A percentile compares a stretch with the other conserved stretches of the same genome.
Evolutionary conservation across 345 rosid species (phyloP).

Genomic region (Aurinia saxatilis): DNA sequence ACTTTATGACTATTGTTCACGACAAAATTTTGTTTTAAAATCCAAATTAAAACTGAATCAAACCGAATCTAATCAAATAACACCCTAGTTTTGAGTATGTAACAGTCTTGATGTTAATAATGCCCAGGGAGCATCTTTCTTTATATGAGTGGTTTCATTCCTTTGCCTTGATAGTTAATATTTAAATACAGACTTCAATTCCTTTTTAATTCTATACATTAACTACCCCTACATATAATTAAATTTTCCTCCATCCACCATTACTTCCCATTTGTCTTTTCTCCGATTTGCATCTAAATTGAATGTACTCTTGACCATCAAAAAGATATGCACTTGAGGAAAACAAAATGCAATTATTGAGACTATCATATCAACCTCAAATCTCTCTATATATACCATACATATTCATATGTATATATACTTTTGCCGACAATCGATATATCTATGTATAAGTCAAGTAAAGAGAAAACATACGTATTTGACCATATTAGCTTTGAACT

Average conservation of each 20-base stretch:
- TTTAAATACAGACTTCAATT: neutral
- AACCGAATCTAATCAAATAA: too few relatives aligned
- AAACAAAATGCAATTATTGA: slow-evolving; percentile 19
- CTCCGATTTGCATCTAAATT: neutral
- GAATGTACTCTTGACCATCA: neutral
- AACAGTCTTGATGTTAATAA: neutral
- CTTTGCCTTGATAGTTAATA: neutral
- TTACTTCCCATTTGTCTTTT: slow-evolving; percentile 9
- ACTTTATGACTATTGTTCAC: too few relatives aligned
- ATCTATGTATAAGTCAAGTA: neutral
- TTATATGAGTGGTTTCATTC: neutral
- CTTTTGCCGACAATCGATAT: slow-evolving; percentile 28
- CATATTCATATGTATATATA: neutral
- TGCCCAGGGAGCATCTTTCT: neutral
- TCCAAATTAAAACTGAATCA: too few relatives aligned
- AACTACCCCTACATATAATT: neutral
- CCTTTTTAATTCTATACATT: neutral
- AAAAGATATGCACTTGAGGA: neutral
- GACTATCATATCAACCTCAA: neutral
- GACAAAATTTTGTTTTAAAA: too few relatives aligned
- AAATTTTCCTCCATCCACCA: slow-evolving; percentile 11
- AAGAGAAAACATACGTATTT: neutral
- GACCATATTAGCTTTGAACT: neutral
- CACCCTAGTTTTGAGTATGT: too few relatives aligned
- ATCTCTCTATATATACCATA: neutral